Evolutionary conservation across 2,329 filamentous ascomycete species (phyloP).

Genomic region (Paecilomyces sp.): DNA sequence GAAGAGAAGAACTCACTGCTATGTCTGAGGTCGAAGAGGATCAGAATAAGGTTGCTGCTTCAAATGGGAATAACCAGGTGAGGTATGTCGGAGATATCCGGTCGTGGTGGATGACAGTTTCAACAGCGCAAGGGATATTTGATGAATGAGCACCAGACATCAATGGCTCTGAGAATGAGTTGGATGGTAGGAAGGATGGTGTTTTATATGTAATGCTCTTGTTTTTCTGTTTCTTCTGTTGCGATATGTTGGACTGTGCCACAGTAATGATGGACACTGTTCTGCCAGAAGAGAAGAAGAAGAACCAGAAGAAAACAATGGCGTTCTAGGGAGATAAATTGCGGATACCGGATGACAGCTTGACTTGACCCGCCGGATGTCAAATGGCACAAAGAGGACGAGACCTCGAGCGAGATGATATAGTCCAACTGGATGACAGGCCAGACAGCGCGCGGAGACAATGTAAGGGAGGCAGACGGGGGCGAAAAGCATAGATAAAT

Average conservation of each 20-base stretch:
- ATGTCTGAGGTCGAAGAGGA: no score
- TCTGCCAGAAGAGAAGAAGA: background rate
- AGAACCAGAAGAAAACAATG: background rate
- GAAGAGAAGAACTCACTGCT: no score
- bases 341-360: background rate
- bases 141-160: background rate
- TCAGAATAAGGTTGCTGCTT: background rate
- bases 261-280: background rate
- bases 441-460: conserved; percentile 2
- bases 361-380: background rate
- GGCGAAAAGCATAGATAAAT: conserved; percentile 20
- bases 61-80: background rate
- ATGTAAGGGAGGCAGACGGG: conserved; percentile 8
- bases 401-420: background rate
- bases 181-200: background rate
- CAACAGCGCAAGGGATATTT: background rate
- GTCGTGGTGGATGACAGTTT: background rate
- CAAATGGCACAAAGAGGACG: background rate
- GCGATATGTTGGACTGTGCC: background rate
- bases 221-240: background rate
- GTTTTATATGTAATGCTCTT: background rate
- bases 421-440: background rate
- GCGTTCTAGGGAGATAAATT: background rate
- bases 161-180: background rate
- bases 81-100: background rate